Evolutionary conservation across 192 early-diverging fungal genomes (phyloP), one percentile per base, ranked within the genome.

Genomic region (Pilobolus umbonatus): DNA sequence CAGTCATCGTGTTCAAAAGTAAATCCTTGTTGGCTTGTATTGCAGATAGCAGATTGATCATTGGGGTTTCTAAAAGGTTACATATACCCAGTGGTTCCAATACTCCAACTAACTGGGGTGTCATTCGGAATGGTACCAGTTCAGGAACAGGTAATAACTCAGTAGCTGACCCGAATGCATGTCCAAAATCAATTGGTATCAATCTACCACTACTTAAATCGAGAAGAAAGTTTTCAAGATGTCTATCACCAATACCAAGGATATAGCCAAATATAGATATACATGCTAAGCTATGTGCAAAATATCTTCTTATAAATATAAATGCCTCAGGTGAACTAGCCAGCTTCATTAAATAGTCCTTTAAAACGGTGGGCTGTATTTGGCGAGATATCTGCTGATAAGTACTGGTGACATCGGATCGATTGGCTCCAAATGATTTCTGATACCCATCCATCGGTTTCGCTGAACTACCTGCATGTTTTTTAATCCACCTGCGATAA

Each of bases 101-200:
- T 44, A 83, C 77, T 24, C 76, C 70, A 36, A 79, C 72, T 25
- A 90, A 62, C 52, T 91, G 89, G 29, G 72, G 60, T 10, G 89
- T 90, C 14, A 91, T 64, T 1, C 89, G 75, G 71, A 91, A 91
- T 0, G 89, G 89, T 8, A 88, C 73, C 12, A 91, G 42, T 55
- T 91, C 89, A 10, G 89, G 89, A 6, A 91, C 78, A 2, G 88
- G 83, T 1, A 91, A 65, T 5, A 83, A 67, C 55, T 90, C 88
- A 0, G 89, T 88, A 1, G 88, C 88, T 0, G 89, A 89, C 14
- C 89, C 89, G 71, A 91, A 91, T 3, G 89, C 89, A 55, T 90
- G 87, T 0, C 89, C 89, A 60, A 91, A 91, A 74, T 91, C 89
- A 61, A 91, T 91, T 0, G 81, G 79, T 17, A 91, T 75, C 15